These are phyloP conservation scores for Chenopodium berlandieri DNA, from an alignment of 148 eudicot species.

Conservation along the genomic window DNA sequence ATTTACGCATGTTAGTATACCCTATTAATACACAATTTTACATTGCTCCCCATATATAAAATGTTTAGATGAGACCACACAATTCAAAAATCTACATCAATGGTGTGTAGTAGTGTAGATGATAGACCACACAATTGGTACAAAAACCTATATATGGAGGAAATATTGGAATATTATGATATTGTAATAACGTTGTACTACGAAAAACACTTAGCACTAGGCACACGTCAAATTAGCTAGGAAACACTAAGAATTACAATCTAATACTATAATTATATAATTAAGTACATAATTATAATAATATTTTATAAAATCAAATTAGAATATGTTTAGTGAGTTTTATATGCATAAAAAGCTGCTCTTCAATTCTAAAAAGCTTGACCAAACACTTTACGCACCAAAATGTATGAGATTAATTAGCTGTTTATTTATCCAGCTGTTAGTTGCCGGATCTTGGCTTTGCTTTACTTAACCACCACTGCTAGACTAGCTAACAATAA, in stretches of 20 bases:
- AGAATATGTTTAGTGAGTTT: neutral
- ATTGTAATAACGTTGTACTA: too few relatives aligned
- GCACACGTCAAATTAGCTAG: neutral
- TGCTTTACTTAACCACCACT: constrained; percentile 23
- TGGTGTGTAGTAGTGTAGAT: too few relatives aligned
- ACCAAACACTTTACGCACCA: neutral
- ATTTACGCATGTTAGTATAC: too few relatives aligned
- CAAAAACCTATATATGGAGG: too few relatives aligned
- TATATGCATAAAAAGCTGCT: neutral
- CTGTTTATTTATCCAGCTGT: constrained; percentile 4
- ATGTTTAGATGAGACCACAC: too few relatives aligned
- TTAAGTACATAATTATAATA: neutral
- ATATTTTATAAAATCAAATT: neutral
- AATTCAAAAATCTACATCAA: too few relatives aligned
- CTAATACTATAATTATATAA: neutral
- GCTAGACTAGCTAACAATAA: neutral
- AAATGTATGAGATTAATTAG: constrained; percentile 9
- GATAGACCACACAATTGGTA: too few relatives aligned
- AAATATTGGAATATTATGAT: too few relatives aligned
- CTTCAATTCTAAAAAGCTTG: neutral
- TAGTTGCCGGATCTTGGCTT: neutral
- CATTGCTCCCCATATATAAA: too few relatives aligned
- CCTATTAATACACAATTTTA: too few relatives aligned
- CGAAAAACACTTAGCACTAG: neutral
- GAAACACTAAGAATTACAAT: neutral